Evolutionary conservation across 2,329 filamentous ascomycete species (phyloP), one percentile per base, ranked within the genome.

Genomic region (Zymoseptoria passerinii): DNA sequence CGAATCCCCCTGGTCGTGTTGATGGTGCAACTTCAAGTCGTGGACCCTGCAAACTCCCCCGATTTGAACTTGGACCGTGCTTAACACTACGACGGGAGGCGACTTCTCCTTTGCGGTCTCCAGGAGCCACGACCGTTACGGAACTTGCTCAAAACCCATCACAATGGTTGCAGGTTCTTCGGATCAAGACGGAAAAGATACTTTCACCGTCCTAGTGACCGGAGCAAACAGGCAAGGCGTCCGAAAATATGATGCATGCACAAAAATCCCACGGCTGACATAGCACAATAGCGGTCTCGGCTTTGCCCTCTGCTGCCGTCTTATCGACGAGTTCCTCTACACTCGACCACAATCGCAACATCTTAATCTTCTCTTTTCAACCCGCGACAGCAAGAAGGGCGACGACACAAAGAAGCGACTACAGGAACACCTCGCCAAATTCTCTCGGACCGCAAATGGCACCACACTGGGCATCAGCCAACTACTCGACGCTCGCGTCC

Each of bases 291-390:
- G 92, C 71, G 92, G 92, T 61, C 84, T 96, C 50, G 92, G 92
- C 50, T 88, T 92, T 67, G 86, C 87, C 57, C 91, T 89, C 65
- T 89, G 88, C 71, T 84, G 88, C 69, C 89, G 90, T 61, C 80
- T 96, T 58, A 92, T 95, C 66, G 90, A 96, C 77, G 89, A 95
- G 68, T 96, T 96, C 77, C 83, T 95, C 60, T 77, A 79, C 59
- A 83, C 83, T 10, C 85, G 84, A 40, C 83, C 87, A 28, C 78
- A 83, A 53, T 78, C 80, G 28, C 81, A 89, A 58, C 84, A 87
- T 68, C 83, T 97, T 50, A 82, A 90, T 65, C 80, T 96, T 56
- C 84, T 96, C 63, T 85, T 90, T 63, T 95, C 90, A 5, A 96
- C 92, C 0, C 88, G 92, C 63, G 87, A 86, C 67, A 71, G 79